Base-by-base conservation (phyloP, 805 yeast genomes). In the Candida vaughaniae region DNA sequence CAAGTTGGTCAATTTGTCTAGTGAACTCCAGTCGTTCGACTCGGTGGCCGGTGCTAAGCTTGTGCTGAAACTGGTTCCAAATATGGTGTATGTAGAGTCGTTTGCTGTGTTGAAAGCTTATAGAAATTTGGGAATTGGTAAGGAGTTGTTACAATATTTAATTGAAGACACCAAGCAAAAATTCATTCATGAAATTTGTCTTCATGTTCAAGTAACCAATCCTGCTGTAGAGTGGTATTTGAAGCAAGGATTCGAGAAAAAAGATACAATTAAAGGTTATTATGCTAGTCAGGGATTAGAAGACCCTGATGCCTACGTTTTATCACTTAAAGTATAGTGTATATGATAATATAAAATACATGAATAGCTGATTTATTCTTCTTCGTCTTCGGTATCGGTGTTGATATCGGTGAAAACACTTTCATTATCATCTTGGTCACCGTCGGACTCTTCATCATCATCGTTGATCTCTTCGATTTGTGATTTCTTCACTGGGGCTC, bases 31-130 rank as follows among this genome's bases (percentile, higher is more conserved):
- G 5, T 39, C 25, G 16, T 45, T 42, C 29, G 66, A 64, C n/a
- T 49, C 67, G 4, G 46, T 57, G 18, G 45, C 47, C n/a, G 55
- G 49, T 25, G 60, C 56, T 27, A 48, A 39, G n/a, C 46, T 57
- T 11, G 53, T 48, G 26, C 47, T 49, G 10, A 46, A 48, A 16
- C 52, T 53, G 28, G 45, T 62, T 12, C 82, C 85, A 6, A 71
- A 73, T 33, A 69, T 75, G 9, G 69, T 83, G 1, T 82, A 83
- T 53, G 71, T 85, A 22, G 85, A 83, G 55, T 68, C 81, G 0
- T 53, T 85, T 20, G 87, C 82, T 0, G 91, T 88, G 5, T 60
- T 87, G 42, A 66, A 75, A 30, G 71, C 80, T 1, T 88, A 87
- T 59, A 64, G 82, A 45, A 58, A 69, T 11, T 64, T 69, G 43